Base-by-base conservation (phyloP, 1,139 yeast genomes). In the Yamadazyma friedrichii region DNA sequence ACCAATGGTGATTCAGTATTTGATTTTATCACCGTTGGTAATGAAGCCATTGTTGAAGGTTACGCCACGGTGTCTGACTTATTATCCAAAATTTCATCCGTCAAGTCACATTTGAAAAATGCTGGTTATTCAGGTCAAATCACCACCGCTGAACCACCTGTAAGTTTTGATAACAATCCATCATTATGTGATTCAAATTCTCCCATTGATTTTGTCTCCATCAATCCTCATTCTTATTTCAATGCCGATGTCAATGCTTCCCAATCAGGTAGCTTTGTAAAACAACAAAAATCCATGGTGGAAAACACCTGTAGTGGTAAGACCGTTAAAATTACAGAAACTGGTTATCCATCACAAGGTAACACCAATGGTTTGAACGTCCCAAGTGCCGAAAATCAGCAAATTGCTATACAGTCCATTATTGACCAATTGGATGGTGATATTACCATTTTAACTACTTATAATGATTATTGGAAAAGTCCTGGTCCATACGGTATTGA, bases 71-170 rank as follows among this genome's bases (percentile, higher is more conserved):
- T 77, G 12, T 54, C 63, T 22, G 83, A 83, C 13, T 74, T 89
- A 49, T 67, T 82, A 27, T 44, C 62, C 40, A 88, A 88, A 62
- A 83, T 88, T 45, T 48, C 77, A 2, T 64, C 78, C 8, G 94
- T 87, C 40, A 84, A 81, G 59, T 38, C 70, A 10, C 64, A 65
- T 48, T 74, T 89, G 45, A 59, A 67, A 43, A 61, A 58, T 40
- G 91, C 88, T 20, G 97, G 97, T 16, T 89, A 82, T 65, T 60
- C 67, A n/a, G 96, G 96, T 38, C 56, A 68, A 42, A 72, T 89
- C 33, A 82, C 94, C 25, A 88, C 95, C 22, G 80, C 95, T 39
- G 97, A 89, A 61, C 95, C 96, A 40, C 95, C 96, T 15, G 84
- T 77, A n/a, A 64, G 82, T 13, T 88, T 74, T 61, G 76, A 77